A percentile compares a stretch with the other conserved stretches of the same genome.
Evolutionary conservation across 352 stramenopile genomes (phyloP).

Genomic region (Blastocystis sp.): DNA sequence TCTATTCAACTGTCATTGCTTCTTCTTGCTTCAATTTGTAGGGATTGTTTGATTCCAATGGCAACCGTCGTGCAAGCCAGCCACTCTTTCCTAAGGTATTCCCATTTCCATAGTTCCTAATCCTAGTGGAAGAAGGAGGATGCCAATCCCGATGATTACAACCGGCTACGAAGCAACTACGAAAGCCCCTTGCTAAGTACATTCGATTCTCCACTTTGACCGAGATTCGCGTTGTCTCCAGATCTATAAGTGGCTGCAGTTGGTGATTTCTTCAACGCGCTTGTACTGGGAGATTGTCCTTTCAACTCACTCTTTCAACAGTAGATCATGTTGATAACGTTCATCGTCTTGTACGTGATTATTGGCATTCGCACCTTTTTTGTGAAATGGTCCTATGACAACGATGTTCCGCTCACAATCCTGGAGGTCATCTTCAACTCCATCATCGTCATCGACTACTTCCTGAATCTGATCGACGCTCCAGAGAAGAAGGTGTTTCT

Average conservation of each 20-base stretch:
- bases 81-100: not conserved
- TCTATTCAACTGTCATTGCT: too few relatives aligned
- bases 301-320: not conserved
- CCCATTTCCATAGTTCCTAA: not conserved
- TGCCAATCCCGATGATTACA: not conserved
- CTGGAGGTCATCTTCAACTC: constrained; percentile 19
- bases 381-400: not conserved
- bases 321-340: constrained; percentile 4
- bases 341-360: not conserved
- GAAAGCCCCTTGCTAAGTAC: not conserved
- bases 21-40: too few relatives aligned
- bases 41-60: not conserved
- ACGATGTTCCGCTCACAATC: not conserved
- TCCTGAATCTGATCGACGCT: constrained; percentile 27
- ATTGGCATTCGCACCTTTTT: constrained; percentile 44
- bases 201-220: not conserved
- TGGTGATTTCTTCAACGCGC: not conserved
- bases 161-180: not conserved
- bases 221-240: not conserved
- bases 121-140: not conserved
- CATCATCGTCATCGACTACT: constrained; percentile 42
- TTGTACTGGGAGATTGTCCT: constrained; percentile 14
- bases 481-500: constrained; percentile 28
- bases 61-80: not conserved
- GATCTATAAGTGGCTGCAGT: constrained; percentile 1